Base-by-base conservation (phyloP, 441 rosid species). In the Gossypium davidsonii region DNA sequence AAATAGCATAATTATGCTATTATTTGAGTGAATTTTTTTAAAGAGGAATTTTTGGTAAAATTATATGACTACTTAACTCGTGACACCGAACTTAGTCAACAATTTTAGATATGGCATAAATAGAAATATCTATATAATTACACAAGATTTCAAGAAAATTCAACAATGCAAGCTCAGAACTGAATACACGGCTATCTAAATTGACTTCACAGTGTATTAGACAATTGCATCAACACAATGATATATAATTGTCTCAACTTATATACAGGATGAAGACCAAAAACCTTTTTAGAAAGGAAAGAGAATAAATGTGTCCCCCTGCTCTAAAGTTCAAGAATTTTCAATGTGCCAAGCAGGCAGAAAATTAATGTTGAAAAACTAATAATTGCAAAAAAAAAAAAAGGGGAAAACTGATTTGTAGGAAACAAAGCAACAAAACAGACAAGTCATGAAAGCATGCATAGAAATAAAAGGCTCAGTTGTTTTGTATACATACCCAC, bases 401-500 rank as follows among this genome's bases (percentile, higher is more conserved):
- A 25, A 25, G 15, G 23, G 2, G 25, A 25, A 21, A 66, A 5
- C 46, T 14, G 56, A 4, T 15, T 66, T 48, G 39, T 48, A 42
- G 9, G 3, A 67, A 51, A 51, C n/a, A 9, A 8, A 49, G 58
- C 59, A 49, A 15, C 44, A 6, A 65, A 65, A n/a, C 21, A 21
- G 18, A 23, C n/a, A 26, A 49, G 4, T 8, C 2, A 11, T 26
- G 8, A 26, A 53, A 10, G 42, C 21, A 65, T 66, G 7, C 46
- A 55, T 1, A 18, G 10, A 73, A 51, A 31, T 28, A 25, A 48
- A 73, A 51, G 26, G 58, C 59, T 21, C 25, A 58, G 15, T 4
- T 60, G 66, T 61, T 39, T 15, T 71, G 67, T 5, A 31, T 6
- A 73, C 85, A 70, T 80, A 85, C 91, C 91, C 77, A 18, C 84